phyloP scores from a whole-genome alignment of 441 rosid species.

The Populus hybrid region DNA sequence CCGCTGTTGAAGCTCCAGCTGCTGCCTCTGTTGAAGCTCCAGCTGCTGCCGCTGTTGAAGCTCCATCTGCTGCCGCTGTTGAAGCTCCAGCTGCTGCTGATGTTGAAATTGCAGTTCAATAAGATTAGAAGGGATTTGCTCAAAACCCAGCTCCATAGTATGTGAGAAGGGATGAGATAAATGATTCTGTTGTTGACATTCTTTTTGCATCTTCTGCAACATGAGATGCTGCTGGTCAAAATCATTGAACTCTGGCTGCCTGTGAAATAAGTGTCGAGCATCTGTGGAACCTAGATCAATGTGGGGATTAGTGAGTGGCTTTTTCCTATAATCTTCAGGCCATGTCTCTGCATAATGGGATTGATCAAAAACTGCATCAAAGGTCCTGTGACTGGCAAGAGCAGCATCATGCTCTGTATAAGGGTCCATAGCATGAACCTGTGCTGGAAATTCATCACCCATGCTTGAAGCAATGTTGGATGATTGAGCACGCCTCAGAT shows the following conservation, averaged over 20 bases:
- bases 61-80: constrained; percentile 7
- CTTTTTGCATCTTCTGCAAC: not conserved
- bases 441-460: not conserved
- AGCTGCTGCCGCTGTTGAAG: constrained; percentile 1
- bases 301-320: not conserved
- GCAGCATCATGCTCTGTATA: not conserved
- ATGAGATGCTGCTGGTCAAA: constrained; percentile 12
- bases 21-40: constrained; percentile 5
- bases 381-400: not conserved
- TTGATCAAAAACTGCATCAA: not conserved
- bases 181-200: constrained; percentile 16
- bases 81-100: constrained; percentile 12
- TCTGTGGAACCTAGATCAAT: not conserved
- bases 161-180: not conserved
- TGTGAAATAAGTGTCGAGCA: constrained; percentile 14
- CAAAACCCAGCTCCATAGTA: constrained; percentile 9
- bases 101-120: constrained; percentile 12
- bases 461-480: constrained; percentile 11
- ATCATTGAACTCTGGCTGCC: not conserved
- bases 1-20: constrained; percentile 3
- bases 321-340: not conserved
- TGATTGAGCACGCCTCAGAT: constrained; percentile 7
- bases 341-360: not conserved
- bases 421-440: not conserved
- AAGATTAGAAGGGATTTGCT: constrained; percentile 16